Conservation (phyloP, 2,329 filamentous ascomycete species). For the Verticillium tricorpus region DNA sequence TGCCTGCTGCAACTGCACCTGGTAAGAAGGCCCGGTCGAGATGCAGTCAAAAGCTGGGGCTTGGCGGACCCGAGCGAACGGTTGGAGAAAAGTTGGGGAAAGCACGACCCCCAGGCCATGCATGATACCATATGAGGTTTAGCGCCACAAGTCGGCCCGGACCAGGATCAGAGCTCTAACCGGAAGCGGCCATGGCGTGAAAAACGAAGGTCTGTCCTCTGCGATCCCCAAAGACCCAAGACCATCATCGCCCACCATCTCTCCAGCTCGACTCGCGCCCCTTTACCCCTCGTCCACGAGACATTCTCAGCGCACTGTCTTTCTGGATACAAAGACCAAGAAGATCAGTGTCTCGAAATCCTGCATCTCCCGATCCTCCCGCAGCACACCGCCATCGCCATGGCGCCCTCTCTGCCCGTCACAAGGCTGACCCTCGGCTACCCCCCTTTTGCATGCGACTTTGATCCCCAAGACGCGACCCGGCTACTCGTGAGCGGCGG, state of each 20-base stretch:
- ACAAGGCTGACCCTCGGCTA: conserved; percentile 70
- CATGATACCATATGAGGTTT: background rate
- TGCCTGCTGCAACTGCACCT: too few relatives aligned
- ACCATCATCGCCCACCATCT: background rate
- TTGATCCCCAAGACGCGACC: conserved; percentile 73
- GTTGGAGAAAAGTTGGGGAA: conserved; percentile 5
- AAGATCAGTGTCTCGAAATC: background rate
- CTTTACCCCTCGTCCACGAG: background rate
- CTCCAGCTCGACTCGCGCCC: background rate
- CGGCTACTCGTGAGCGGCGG: conserved; percentile 81
- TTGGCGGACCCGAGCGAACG: background rate
- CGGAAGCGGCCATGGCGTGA: background rate
- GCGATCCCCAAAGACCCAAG: background rate
- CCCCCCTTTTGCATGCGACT: conserved; percentile 83
- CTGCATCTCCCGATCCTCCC: background rate
- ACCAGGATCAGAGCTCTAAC: background rate
- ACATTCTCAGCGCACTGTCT: background rate
- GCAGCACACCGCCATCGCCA: conserved; percentile 11
- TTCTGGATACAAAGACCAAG: background rate
- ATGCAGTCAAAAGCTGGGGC: background rate
- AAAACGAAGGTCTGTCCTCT: background rate
- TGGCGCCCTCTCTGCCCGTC: conserved; percentile 37
- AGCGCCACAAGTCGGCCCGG: background rate
- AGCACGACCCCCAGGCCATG: conserved; percentile 1
- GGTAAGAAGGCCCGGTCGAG: background rate